These are phyloP conservation scores for Gentiana dahurica DNA, from an alignment of 257 asterid genomes.

Conservation along the genomic window DNA sequence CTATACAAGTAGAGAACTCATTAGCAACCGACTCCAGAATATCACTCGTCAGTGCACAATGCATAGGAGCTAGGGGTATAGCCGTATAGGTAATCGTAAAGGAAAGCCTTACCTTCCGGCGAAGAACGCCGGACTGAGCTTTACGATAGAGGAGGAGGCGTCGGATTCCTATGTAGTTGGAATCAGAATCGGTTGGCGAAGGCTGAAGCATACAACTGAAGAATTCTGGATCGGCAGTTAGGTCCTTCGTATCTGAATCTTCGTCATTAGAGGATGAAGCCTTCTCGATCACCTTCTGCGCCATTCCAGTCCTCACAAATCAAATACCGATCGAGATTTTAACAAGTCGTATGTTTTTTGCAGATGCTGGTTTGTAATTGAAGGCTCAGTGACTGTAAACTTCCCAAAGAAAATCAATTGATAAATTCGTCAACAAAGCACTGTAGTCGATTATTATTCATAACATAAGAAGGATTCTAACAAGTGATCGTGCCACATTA, in stretches of 20 bases:
- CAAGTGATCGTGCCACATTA: too few relatives aligned
- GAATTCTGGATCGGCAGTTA: conserved; percentile 55
- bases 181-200: conserved; percentile 62
- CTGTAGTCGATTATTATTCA: too few relatives aligned
- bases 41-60: too few relatives aligned
- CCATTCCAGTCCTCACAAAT: conserved; percentile 24
- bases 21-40: too few relatives aligned
- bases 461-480: too few relatives aligned
- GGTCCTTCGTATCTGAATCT: conserved; percentile 24
- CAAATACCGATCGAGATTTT: too few relatives aligned
- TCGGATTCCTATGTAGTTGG: conserved; percentile 81
- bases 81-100: background rate
- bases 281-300: conserved; percentile 34
- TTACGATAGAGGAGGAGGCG: conserved; percentile 82
- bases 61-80: background rate
- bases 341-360: too few relatives aligned
- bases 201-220: conserved; percentile 95
- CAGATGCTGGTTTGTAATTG: too few relatives aligned
- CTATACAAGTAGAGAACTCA: too few relatives aligned
- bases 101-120: conserved; percentile 61
- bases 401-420: too few relatives aligned
- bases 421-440: too few relatives aligned
- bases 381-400: too few relatives aligned
- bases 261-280: conserved; percentile 19
- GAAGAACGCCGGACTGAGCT: conserved; percentile 63